A percentile compares a stretch with the other conserved stretches of the same genome.
Conservation (phyloP, 2,329 filamentous ascomycete genomes). For the Boeremia lycopersici region DNA sequence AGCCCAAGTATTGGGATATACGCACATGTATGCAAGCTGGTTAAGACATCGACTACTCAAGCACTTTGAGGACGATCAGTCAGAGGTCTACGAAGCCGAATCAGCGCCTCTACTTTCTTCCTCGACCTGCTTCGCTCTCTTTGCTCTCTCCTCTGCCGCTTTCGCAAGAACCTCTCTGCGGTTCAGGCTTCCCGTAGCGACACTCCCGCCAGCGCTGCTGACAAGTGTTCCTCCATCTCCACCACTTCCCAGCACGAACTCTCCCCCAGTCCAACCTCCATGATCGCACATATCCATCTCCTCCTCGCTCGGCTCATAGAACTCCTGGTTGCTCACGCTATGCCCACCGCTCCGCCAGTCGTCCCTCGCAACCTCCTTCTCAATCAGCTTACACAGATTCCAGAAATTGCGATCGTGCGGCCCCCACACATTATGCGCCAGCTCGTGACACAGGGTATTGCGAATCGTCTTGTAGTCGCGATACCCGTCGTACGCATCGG, state of each 20-base stretch:
- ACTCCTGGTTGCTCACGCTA: slow-evolving; percentile 43
- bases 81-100: background rate
- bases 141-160: slow-evolving; percentile 71
- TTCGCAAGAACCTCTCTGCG: slow-evolving; percentile 76
- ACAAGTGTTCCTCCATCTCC: slow-evolving; percentile 23
- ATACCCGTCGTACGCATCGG: slow-evolving; percentile 92
- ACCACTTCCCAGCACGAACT: slow-evolving; percentile 44
- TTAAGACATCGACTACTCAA: background rate
- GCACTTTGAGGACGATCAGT: background rate
- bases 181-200: slow-evolving; percentile 58
- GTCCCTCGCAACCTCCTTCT: slow-evolving; percentile 78
- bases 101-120: slow-evolving; percentile 38
- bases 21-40: background rate
- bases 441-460: slow-evolving; percentile 91
- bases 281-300: slow-evolving; percentile 43
- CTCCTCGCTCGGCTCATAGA: slow-evolving; percentile 38
- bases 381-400: slow-evolving; percentile 85
- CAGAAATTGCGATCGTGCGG: slow-evolving; percentile 89
- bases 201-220: slow-evolving; percentile 31
- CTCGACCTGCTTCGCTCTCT: slow-evolving; percentile 56
- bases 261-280: slow-evolving; percentile 53
- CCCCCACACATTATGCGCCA: slow-evolving; percentile 88
- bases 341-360: slow-evolving; percentile 77
- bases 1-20: slow-evolving; percentile 1
- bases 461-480: slow-evolving; percentile 90